Conservation (phyloP, 1,284 basidiomycete genomes). For the Macrocystidia cucumis region DNA sequence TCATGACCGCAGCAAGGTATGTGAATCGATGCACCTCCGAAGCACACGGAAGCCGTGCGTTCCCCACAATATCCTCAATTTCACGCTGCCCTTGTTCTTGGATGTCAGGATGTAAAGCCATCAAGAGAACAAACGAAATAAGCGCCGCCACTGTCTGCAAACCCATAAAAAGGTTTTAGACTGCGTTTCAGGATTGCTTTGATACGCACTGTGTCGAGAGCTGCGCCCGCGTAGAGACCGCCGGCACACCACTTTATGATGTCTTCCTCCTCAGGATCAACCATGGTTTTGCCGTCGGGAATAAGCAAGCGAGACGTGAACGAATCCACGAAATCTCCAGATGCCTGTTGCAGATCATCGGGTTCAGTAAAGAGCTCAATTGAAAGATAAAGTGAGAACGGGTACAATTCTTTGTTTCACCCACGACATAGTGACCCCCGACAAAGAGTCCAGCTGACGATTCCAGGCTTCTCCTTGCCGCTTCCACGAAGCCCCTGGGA, state of each 20-base stretch:
- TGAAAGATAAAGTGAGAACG: slow-evolving; percentile 4
- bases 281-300: slow-evolving; percentile 14
- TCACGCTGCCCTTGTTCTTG: slow-evolving; percentile 36
- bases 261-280: slow-evolving; percentile 26
- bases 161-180: background rate
- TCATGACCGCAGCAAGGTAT: slow-evolving; percentile 41
- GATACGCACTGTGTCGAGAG: slow-evolving; percentile 31
- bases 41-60: slow-evolving; percentile 29
- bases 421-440: slow-evolving; percentile 30
- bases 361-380: slow-evolving; percentile 1
- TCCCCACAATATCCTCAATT: slow-evolving; percentile 30
- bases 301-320: slow-evolving; percentile 29
- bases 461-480: slow-evolving; percentile 28
- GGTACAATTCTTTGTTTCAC: slow-evolving; percentile 35
- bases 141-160: slow-evolving; percentile 37
- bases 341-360: slow-evolving; percentile 11
- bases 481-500: slow-evolving; percentile 31
- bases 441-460: slow-evolving; percentile 22
- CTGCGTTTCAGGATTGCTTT: background rate
- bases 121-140: slow-evolving; percentile 39
- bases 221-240: slow-evolving; percentile 35
- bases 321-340: slow-evolving; percentile 21
- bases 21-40: slow-evolving; percentile 28
- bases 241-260: slow-evolving; percentile 36
- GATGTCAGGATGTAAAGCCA: slow-evolving; percentile 39